Evolutionary conservation across 352 stramenopile species (phyloP), one percentile per base, ranked within the genome.

Genomic region (Phytophthora cactorum): DNA sequence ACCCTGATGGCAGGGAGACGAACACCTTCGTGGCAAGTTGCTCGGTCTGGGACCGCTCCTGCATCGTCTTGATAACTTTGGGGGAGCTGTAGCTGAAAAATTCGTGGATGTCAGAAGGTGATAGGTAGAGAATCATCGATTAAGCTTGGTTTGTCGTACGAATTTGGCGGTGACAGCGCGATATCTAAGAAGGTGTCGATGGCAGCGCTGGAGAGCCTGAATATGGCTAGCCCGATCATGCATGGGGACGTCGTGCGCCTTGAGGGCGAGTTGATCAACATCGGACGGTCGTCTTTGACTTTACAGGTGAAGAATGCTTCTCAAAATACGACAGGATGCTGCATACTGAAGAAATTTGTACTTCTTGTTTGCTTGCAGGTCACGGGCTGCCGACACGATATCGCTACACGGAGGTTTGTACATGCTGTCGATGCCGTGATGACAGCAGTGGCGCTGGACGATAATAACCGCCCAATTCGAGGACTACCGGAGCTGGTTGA

Each of bases 361-460:
- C 17, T 22, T 22, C 17, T 22, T 44, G 5, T n/a, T 8, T 22
- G 39, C 22, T 45, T 45, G 39, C 15, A 45, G 39, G 39, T 45
- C 14, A 45, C 39, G 4, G 39, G 39, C 12, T 45, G 27, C 15
- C 39, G 39, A 4, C 39, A 45, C 15, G 39, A 45, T 45, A 8
- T 45, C 4, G n/a, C 39, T 8, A 45, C 39, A 74, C 63, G 1
- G 15, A 57, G 49, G 25, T 82, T 74, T 43, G 50, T 78, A 27
- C 76, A 77, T 46, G 67, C 63, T 25, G 27, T 79, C 28, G 71
- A 72, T 29, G 75, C 69, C 10, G 52, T 82, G 50, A 76, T 86
- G 62, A 86, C 75, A 57, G 60, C 78, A 38, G 78, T 86, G 12
- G 78, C 75, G 1, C 59, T 86, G 54, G 67, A 86, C 22, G 53